Evolutionary conservation across 1,139 yeast genomes (phyloP).

Genomic region (Pichiaceae sp.): DNA sequence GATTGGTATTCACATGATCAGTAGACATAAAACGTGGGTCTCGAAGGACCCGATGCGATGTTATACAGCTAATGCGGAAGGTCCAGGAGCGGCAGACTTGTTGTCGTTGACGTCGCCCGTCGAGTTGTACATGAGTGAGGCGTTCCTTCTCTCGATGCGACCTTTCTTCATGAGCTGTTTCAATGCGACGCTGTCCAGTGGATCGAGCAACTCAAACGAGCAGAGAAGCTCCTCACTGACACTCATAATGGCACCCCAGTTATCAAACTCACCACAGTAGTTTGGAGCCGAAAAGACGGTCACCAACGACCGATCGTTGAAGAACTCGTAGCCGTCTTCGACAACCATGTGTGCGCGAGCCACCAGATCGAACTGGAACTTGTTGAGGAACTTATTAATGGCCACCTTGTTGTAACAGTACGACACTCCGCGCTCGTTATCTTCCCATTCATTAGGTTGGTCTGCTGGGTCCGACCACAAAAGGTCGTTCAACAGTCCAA

Average conservation of each 20-base stretch:
- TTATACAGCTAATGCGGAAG: background rate
- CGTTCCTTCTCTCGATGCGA: constrained; percentile 64
- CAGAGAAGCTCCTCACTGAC: constrained; percentile 88
- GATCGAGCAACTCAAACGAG: constrained; percentile 87
- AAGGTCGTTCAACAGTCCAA: constrained; percentile 83
- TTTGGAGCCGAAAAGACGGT: constrained; percentile 96
- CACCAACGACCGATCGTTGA: constrained; percentile 85
- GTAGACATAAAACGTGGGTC: background rate
- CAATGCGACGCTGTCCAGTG: constrained; percentile 85
- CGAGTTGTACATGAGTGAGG: constrained; percentile 24
- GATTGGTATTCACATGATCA: background rate
- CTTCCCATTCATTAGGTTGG: constrained; percentile 94
- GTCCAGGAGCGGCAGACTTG: no score
- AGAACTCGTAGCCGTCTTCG: constrained; percentile 96
- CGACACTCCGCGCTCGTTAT: constrained; percentile 95
- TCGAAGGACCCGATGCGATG: background rate
- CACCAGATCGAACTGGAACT: constrained; percentile 88
- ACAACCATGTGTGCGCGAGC: constrained; percentile 99
- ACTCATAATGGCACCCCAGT: constrained; percentile 99
- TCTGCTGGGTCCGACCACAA: constrained; percentile 98
- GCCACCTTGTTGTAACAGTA: constrained; percentile 92
- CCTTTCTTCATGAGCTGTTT: constrained; percentile 91
- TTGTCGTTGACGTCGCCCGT: background rate
- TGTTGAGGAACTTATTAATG: constrained; percentile 77
- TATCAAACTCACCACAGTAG: constrained; percentile 96